phyloP scores from a whole-genome alignment of 1,139 yeast genomes.

The Saccharomyces pastorianus region DNA sequence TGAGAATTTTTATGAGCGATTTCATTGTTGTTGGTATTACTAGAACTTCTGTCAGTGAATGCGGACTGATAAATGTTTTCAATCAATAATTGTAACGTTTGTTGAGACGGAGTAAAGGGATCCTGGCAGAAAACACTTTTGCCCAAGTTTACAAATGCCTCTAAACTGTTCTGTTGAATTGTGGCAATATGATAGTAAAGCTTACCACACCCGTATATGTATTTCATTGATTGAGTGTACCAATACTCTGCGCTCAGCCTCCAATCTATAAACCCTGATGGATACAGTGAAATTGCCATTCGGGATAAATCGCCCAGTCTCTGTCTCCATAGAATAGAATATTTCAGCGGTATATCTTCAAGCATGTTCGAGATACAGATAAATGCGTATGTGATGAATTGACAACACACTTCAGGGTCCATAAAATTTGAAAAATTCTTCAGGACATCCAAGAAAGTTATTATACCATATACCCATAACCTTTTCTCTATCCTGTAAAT shows the following conservation, averaged over 20 bases:
- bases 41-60: constrained; percentile 35
- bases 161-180: constrained; percentile 70
- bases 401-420: constrained; percentile 38
- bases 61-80: constrained; percentile 70
- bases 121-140: constrained; percentile 71
- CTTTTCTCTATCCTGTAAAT: constrained; percentile 68
- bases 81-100: constrained; percentile 64
- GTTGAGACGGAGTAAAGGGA: constrained; percentile 75
- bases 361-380: constrained; percentile 40
- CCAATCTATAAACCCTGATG: constrained; percentile 75
- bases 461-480: constrained; percentile 79
- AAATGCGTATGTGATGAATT: constrained; percentile 36
- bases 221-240: constrained; percentile 63
- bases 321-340: constrained; percentile 66
- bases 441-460: constrained; percentile 66
- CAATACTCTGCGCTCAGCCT: constrained; percentile 69
- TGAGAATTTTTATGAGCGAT: constrained; percentile 22
- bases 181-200: constrained; percentile 77
- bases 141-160: constrained; percentile 70
- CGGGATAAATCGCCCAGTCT: constrained; percentile 70
- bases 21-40: constrained; percentile 10
- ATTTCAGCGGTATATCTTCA: constrained; percentile 39
- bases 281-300: constrained; percentile 75
- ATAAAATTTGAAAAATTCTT: constrained; percentile 54
- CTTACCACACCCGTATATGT: constrained; percentile 71